These are phyloP conservation scores for Beauveria sp. DNA, from an alignment of 2,329 filamentous ascomycete species.

Conservation along the genomic window DNA sequence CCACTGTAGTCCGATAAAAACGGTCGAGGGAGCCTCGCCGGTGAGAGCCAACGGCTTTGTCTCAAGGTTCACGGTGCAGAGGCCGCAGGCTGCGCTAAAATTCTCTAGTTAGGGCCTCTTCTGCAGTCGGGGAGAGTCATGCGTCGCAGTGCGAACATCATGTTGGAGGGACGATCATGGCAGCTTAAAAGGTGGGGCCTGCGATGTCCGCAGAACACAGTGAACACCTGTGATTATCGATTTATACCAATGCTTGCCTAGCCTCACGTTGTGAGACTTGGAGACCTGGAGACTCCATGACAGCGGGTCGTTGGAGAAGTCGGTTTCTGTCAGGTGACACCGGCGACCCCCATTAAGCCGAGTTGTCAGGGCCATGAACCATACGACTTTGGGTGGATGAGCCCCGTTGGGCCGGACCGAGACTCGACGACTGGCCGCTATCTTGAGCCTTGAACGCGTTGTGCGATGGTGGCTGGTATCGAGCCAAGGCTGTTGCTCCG, in stretches of 20 bases:
- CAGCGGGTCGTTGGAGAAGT: background rate
- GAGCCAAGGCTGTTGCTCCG: background rate
- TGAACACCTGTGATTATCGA: too few species aligned
- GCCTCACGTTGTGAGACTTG: background rate
- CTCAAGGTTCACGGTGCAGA: background rate
- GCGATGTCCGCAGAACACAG: background rate
- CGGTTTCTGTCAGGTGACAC: background rate
- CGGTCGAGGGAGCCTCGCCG: background rate
- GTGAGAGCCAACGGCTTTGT: background rate
- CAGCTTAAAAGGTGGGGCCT: constrained; percentile 1
- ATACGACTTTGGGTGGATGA: background rate
- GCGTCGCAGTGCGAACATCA: background rate
- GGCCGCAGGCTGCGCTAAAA: background rate
- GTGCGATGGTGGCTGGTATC: background rate
- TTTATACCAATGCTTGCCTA: background rate
- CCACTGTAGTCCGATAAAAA: background rate
- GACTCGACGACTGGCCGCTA: background rate
- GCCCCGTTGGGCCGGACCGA: background rate
- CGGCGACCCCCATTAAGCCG: background rate
- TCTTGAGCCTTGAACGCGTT: background rate
- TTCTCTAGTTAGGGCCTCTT: background rate
- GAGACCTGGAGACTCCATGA: background rate
- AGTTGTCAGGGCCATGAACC: background rate
- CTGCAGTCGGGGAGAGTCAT: background rate
- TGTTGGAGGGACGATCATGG: background rate